Percentiles rank a stretch among this genome's conserved stretches.
Conservation (phyloP, 179 eudicot species). For the Silene coronaria region DNA sequence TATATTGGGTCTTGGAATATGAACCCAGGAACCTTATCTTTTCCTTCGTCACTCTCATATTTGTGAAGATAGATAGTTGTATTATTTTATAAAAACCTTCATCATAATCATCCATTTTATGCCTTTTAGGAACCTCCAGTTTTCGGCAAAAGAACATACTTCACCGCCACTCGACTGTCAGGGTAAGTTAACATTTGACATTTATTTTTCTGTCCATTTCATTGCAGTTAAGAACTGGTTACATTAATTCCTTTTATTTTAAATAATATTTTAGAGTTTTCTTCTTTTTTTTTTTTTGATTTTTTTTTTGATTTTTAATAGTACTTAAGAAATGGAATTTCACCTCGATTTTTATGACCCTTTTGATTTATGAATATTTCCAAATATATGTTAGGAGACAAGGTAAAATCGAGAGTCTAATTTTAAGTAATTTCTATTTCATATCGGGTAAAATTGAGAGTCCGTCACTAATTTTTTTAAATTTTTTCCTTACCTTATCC, state of each 20-base stretch:
- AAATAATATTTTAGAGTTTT: background rate
- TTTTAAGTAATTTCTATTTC: too few species aligned
- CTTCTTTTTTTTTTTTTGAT: background rate
- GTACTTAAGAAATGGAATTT: background rate
- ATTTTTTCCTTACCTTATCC: too few species aligned
- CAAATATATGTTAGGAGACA: too few species aligned
- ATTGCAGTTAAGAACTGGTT: background rate
- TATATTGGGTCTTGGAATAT: constrained; percentile 11
- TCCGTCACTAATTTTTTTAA: too few species aligned
- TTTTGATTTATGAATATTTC: too few species aligned
- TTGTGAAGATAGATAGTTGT: background rate
- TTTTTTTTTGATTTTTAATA: background rate
- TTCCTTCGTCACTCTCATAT: background rate
- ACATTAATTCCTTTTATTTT: background rate
- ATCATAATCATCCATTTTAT: constrained; percentile 13
- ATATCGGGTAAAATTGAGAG: background rate
- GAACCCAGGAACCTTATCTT: background rate
- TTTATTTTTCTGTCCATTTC: constrained; percentile 10
- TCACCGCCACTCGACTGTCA: constrained; percentile 44
- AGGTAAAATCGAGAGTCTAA: too few species aligned
- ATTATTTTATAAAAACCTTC: background rate
- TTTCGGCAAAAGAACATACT: constrained; percentile 77
- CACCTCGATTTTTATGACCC: background rate
- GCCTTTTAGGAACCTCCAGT: constrained; percentile 81
- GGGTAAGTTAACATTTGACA: constrained; percentile 47